phyloP scores from a whole-genome alignment of 805 yeast genomes.

The Nakazawaea ishiwadae region DNA sequence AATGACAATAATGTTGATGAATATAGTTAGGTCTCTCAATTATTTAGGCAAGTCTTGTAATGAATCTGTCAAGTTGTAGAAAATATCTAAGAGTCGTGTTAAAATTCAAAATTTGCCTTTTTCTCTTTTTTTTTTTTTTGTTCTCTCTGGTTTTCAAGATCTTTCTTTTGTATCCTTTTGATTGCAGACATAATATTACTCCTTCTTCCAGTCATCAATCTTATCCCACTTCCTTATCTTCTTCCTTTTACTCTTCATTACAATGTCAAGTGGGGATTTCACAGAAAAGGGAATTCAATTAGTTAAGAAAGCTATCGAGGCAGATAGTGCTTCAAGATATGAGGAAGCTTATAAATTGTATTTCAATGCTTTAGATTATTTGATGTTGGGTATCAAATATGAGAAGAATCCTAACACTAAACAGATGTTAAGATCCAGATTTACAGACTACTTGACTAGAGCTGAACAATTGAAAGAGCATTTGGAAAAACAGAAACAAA shows the following conservation, averaged over 20 bases:
- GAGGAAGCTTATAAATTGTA: constrained; percentile 93
- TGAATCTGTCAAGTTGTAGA: no score
- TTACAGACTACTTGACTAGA: constrained; percentile 84
- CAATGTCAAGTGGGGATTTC: constrained; percentile 55
- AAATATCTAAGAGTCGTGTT: no score
- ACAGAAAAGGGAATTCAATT: constrained; percentile 91
- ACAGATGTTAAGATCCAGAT: constrained; percentile 81
- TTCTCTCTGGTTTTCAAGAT: no score
- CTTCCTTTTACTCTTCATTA: not conserved
- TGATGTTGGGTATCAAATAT: constrained; percentile 92
- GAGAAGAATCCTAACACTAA: constrained; percentile 89
- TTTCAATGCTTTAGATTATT: constrained; percentile 88
- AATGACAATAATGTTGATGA: constrained; percentile 53
- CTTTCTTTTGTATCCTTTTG: no score
- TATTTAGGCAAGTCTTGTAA: not conserved
- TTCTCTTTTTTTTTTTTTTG: no score
- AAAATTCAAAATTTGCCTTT: not conserved
- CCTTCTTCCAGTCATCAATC: not conserved
- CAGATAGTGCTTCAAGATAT: constrained; percentile 83
- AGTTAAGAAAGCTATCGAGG: constrained; percentile 91
- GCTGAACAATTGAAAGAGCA: constrained; percentile 94
- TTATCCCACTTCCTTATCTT: not conserved
- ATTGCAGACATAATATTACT: no score
- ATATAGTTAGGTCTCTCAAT: constrained; percentile 15
- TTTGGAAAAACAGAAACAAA: constrained; percentile 56